Percentiles rank a stretch among this genome's conserved stretches.
Evolutionary conservation across 805 yeast genomes (phyloP).

Genomic region (Wickerhamomyces sydowiorum): DNA sequence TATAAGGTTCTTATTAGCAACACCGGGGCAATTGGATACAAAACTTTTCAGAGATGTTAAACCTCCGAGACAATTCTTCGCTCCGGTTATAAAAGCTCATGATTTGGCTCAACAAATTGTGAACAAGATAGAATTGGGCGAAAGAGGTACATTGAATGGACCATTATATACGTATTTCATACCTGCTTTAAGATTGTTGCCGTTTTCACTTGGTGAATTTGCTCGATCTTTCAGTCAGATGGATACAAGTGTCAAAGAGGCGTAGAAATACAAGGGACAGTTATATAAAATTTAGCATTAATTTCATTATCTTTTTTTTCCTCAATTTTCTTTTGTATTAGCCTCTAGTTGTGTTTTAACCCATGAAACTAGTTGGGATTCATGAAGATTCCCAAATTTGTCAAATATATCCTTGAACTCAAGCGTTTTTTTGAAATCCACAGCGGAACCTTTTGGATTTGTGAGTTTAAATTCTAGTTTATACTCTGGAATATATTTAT

Average conservation of each 20-base stretch:
- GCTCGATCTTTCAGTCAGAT: conserved; percentile 57
- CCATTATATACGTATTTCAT: conserved; percentile 72
- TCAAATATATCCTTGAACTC: conserved; percentile 30
- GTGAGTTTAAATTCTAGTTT: conserved; percentile 29
- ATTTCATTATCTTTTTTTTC: conserved; percentile 18
- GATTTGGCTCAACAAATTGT: conserved; percentile 54
- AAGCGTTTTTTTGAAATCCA: conserved; percentile 13
- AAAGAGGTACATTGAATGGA: conserved; percentile 60
- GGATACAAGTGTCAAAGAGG: conserved; percentile 34
- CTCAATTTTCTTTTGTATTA: conserved; percentile 33
- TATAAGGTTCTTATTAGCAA: conserved; percentile 64
- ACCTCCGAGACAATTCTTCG: conserved; percentile 70
- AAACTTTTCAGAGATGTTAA: conserved; percentile 66
- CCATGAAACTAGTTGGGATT: conserved; percentile 32
- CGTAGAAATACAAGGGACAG: not conserved
- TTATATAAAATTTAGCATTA: conserved; percentile 6
- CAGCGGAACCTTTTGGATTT: conserved; percentile 9
- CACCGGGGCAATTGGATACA: conserved; percentile 84
- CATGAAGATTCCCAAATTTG: conserved; percentile 38
- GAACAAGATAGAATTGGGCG: conserved; percentile 50
- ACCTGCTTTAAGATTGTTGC: conserved; percentile 64
- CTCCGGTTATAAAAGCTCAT: conserved; percentile 66
- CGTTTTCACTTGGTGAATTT: conserved; percentile 44
- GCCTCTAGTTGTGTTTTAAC: conserved; percentile 28
- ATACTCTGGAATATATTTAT: conserved; percentile 41